phyloP scores from a whole-genome alignment of 1,139 yeast species.

The Protomyces macrosporus region DNA sequence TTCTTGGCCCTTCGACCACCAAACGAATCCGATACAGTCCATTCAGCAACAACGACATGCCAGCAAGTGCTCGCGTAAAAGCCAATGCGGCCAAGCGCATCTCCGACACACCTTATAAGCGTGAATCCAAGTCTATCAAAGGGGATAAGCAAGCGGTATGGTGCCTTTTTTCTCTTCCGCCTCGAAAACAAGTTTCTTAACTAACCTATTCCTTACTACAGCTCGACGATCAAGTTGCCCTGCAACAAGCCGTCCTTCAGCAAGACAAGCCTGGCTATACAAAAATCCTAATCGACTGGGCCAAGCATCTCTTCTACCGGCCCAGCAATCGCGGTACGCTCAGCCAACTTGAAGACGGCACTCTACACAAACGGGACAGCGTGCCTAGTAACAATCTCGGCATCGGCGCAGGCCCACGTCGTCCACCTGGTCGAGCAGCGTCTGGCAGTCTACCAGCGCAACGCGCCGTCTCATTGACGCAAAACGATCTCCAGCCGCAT shows the following conservation, averaged over 20 bases:
- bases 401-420: neutral
- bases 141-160: no score
- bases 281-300: no score
- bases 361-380: neutral
- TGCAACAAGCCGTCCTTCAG: no score
- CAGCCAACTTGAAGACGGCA: conserved; percentile 17
- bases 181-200: no score
- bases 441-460: neutral
- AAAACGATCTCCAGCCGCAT: conserved; percentile 20
- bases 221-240: no score
- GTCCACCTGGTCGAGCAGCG: neutral
- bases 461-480: conserved; percentile 9
- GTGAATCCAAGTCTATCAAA: no score
- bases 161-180: no score
- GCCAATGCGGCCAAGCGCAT: neutral
- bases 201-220: no score
- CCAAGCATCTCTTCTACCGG: no score
- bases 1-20: no score
- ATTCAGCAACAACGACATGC: neutral
- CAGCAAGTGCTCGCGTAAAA: neutral
- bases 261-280: no score
- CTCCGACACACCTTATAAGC: neutral
- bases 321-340: neutral
- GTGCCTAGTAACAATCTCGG: neutral
- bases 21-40: no score